These are phyloP conservation scores for Trichoderma gracile DNA, from an alignment of 2,329 filamentous ascomycete species.

Conservation along the genomic window DNA sequence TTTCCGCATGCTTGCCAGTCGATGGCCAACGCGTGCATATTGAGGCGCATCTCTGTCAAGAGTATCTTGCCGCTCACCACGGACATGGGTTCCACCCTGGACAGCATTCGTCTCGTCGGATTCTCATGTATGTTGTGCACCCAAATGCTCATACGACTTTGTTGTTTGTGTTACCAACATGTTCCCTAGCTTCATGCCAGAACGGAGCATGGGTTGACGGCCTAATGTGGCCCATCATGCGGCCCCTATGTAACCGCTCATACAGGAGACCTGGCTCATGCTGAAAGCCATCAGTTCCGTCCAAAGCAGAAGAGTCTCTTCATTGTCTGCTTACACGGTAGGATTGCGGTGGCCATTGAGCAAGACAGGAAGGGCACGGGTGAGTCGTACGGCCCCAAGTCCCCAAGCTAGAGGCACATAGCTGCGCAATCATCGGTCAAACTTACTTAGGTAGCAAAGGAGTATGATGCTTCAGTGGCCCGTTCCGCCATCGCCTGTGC, in stretches of 20 bases:
- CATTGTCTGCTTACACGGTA: not conserved
- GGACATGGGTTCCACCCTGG: not conserved
- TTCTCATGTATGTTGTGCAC: constrained; percentile 1
- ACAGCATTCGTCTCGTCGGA: not conserved
- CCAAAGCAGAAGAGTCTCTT: not conserved
- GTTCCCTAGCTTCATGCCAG: not conserved
- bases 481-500: not conserved
- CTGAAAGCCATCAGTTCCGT: not conserved
- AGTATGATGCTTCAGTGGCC: not conserved
- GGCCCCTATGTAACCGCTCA: not conserved
- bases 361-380: not conserved
- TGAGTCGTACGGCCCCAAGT: not conserved
- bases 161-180: constrained; percentile 6
- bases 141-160: constrained; percentile 13
- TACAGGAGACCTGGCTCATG: not conserved
- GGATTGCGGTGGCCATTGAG: not conserved
- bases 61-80: not conserved
- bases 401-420: not conserved
- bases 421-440: not conserved
- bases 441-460: not conserved
- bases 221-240: not conserved
- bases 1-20: not conserved
- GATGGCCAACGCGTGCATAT: not conserved
- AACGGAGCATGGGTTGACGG: not conserved
- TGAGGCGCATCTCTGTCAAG: not conserved